Percentiles rank a stretch among this genome's conserved stretches.
These are phyloP conservation scores for Castanea crenata DNA, from an alignment of 306 rosid species.

Conservation along the genomic window DNA sequence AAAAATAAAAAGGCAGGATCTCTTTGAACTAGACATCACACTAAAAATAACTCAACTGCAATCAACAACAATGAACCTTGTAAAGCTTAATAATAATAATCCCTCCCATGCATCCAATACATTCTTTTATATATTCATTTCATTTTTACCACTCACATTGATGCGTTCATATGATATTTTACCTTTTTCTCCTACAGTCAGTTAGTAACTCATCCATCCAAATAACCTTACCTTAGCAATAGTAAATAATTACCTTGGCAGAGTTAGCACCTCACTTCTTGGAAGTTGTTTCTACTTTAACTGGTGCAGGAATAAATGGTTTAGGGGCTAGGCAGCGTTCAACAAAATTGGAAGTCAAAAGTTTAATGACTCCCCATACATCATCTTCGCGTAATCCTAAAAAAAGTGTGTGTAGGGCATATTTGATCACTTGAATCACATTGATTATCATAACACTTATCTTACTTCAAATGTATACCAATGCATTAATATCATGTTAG, in stretches of 20 bases:
- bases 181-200: no score
- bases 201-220: no score
- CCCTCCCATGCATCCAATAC: no score
- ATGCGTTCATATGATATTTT: no score
- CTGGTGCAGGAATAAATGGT: conserved; percentile 43
- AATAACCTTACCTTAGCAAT: conserved; percentile 39
- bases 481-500: neutral
- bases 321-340: conserved; percentile 82
- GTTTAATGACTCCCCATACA: conserved; percentile 57
- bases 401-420: conserved; percentile 9
- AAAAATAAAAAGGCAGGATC: no score
- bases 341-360: conserved; percentile 49
- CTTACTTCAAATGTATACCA: neutral
- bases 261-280: conserved; percentile 64
- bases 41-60: no score
- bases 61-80: no score
- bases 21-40: no score
- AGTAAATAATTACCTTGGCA: conserved; percentile 8
- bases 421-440: neutral
- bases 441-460: neutral
- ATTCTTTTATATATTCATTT: no score
- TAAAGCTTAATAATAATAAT: no score
- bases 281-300: conserved; percentile 31
- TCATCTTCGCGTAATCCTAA: conserved; percentile 45
- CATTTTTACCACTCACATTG: no score